phyloP scores from a whole-genome alignment of 140 eudicot genomes.

The Ambrosia hybrid region DNA sequence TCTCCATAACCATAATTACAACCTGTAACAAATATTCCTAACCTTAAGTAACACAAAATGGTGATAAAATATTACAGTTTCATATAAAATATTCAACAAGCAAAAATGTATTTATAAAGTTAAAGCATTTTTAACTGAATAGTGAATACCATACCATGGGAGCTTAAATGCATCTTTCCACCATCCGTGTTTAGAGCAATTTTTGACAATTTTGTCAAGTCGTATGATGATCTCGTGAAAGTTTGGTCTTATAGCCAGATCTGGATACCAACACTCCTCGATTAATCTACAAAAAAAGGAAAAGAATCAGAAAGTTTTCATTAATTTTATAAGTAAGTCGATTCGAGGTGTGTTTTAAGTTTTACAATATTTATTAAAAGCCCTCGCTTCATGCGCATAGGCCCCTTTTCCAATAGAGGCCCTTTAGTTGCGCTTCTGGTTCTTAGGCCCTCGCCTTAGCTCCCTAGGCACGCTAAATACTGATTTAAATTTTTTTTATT shows the following conservation, averaged over 20 bases:
- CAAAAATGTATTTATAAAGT: not conserved
- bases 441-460: no score
- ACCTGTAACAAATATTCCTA: not conserved
- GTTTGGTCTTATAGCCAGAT: constrained; percentile 55
- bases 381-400: no score
- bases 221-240: constrained; percentile 74
- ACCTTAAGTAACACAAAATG: not conserved
- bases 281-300: constrained; percentile 54
- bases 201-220: constrained; percentile 62
- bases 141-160: constrained; percentile 55
- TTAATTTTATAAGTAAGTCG: not conserved
- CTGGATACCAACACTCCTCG: constrained; percentile 88
- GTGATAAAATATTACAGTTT: not conserved
- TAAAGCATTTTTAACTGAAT: not conserved
- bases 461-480: no score
- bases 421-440: no score
- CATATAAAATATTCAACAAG: not conserved
- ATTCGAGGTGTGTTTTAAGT: not conserved
- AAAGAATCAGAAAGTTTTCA: no score
- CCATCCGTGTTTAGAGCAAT: constrained; percentile 87
- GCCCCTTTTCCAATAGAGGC: no score
- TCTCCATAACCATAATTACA: not conserved
- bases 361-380: no score
- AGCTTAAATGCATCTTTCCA: constrained; percentile 94
- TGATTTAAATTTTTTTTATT: no score